Evolutionary conservation across 768 basidiomycete genomes (phyloP).

Genomic region (Tephrocybe sp.): DNA sequence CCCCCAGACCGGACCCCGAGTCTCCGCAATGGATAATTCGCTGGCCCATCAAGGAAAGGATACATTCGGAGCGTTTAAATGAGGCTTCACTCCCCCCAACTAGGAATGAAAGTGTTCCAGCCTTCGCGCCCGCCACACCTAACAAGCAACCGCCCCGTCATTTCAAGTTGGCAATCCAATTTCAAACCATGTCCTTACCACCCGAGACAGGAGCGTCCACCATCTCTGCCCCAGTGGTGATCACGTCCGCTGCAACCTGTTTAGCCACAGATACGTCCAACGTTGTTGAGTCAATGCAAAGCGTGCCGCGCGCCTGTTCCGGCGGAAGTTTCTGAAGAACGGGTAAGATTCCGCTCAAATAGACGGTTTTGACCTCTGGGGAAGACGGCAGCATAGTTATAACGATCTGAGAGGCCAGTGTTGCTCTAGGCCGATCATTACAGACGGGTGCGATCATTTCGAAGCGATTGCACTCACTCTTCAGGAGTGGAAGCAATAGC

Average conservation of each 20-base stretch:
- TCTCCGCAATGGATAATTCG: conserved; percentile 83
- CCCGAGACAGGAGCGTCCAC: conserved; percentile 95
- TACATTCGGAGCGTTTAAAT: conserved; percentile 57
- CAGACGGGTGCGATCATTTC: conserved; percentile 12
- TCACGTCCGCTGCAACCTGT: conserved; percentile 57
- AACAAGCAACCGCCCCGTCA: neutral
- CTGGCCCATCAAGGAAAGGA: conserved; percentile 74
- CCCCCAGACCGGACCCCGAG: conserved; percentile 79
- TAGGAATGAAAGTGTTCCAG: conserved; percentile 88
- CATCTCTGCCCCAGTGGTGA: conserved; percentile 63
- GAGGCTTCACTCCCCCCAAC: conserved; percentile 73
- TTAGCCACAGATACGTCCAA: conserved; percentile 78
- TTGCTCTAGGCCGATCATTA: conserved; percentile 49
- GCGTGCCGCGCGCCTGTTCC: conserved; percentile 38
- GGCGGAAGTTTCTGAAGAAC: conserved; percentile 52
- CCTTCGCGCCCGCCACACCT: conserved; percentile 87
- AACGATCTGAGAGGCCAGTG: conserved; percentile 61
- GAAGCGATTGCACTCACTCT: conserved; percentile 54
- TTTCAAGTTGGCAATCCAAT: neutral
- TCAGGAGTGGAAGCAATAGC: conserved; percentile 62
- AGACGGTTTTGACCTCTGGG: conserved; percentile 81
- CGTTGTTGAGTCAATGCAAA: conserved; percentile 91
- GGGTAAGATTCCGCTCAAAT: conserved; percentile 66
- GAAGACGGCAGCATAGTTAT: conserved; percentile 94
- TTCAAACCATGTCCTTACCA: conserved; percentile 50